These are phyloP conservation scores for Paramecium tetraurelia DNA, from an alignment of 73 alveolate species.

Conservation along the genomic window DNA sequence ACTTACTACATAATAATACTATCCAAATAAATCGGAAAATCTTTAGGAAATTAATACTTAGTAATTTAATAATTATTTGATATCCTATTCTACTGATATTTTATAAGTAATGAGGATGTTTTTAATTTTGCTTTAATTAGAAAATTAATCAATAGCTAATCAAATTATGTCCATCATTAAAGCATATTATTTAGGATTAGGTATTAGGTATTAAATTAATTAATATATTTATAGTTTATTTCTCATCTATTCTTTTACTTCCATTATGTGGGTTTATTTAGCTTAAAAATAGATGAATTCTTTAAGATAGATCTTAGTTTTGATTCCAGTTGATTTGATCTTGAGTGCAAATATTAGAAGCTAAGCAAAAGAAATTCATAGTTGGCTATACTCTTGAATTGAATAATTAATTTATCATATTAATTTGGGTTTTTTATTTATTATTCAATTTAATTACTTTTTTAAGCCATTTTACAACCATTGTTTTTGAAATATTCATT, in stretches of 20 bases:
- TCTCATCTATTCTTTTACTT: background rate
- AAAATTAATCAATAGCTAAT: background rate
- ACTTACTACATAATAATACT: background rate
- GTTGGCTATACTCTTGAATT: background rate
- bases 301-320: background rate
- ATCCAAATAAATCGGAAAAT: background rate
- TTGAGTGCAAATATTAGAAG: background rate
- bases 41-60: background rate
- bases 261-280: background rate
- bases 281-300: background rate
- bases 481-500: too few species aligned
- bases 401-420: background rate
- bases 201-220: background rate
- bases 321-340: background rate
- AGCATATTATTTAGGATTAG: background rate
- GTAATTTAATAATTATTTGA: background rate
- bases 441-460: too few species aligned
- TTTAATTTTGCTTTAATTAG: background rate
- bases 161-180: background rate
- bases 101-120: background rate
- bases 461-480: too few species aligned
- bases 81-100: background rate
- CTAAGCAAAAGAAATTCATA: conserved; percentile 22
- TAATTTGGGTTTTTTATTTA: background rate
- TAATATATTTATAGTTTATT: background rate